Percentiles rank a stretch among this genome's conserved stretches.
Conservation (phyloP, 179 eudicot genomes). For the Heliamphora pulchella region DNA sequence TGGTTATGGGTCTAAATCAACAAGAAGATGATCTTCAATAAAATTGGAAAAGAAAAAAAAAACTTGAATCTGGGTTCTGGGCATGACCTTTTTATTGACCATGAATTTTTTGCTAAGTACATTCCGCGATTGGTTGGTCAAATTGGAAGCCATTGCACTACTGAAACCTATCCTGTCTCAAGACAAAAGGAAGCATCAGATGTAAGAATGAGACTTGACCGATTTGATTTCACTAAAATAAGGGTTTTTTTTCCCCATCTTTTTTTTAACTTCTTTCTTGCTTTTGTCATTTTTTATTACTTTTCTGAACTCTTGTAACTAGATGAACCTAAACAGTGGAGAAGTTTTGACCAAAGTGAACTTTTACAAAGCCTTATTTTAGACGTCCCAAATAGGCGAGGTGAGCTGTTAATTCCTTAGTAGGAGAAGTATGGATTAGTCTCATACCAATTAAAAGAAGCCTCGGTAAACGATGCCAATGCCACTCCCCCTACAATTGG, state of each 20-base stretch:
- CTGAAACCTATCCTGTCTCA: constrained; percentile 72
- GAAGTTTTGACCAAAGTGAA: too few relatives aligned
- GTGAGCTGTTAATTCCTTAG: not conserved
- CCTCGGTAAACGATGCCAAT: constrained; percentile 77
- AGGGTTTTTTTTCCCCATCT: too few relatives aligned
- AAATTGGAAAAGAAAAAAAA: not conserved
- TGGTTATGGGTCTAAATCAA: not conserved
- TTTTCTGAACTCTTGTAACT: too few relatives aligned
- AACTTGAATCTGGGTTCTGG: not conserved
- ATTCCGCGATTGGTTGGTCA: constrained; percentile 86
- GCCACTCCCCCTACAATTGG: constrained; percentile 96
- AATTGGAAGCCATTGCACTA: constrained; percentile 92
- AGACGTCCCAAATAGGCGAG: too few relatives aligned
- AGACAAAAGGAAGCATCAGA: not conserved
- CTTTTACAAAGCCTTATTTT: too few relatives aligned
- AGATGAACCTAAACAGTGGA: too few relatives aligned
- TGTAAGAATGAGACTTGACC: not conserved
- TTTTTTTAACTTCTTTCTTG: too few relatives aligned
- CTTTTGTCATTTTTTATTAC: too few relatives aligned
- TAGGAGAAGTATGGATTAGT: not conserved
- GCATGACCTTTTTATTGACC: constrained; percentile 60
- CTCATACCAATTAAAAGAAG: constrained; percentile 79
- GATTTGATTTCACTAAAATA: too few relatives aligned
- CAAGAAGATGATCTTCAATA: not conserved
- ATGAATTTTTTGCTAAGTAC: constrained; percentile 88